A percentile compares a stretch with the other conserved stretches of the same genome.
Evolutionary conservation across 2,329 filamentous ascomycete genomes (phyloP).

Genomic region (Penicillium janthinellum): DNA sequence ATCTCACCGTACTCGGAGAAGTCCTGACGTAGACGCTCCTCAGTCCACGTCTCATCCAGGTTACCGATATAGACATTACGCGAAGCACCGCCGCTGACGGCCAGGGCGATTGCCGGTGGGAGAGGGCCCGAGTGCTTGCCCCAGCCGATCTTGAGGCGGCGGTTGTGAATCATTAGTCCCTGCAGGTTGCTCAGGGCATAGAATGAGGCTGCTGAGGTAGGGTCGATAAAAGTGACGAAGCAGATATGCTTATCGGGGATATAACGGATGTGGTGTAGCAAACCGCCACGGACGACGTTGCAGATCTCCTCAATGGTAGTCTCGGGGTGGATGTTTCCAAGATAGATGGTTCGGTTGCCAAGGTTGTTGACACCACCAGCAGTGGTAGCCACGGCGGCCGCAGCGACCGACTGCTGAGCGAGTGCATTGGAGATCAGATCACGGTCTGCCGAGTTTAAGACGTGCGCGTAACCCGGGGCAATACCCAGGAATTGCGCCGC

Average conservation of each 20-base stretch:
- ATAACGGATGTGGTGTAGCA: conserved; percentile 97
- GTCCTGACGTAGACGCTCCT: conserved; percentile 92
- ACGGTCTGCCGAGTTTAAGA: conserved; percentile 91
- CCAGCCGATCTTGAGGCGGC: conserved; percentile 97
- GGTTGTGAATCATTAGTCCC: conserved; percentile 98
- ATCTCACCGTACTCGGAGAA: conserved; percentile 98
- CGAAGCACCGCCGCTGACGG: conserved; percentile 95
- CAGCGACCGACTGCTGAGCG: conserved; percentile 95
- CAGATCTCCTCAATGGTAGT: conserved; percentile 99
- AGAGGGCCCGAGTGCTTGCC: conserved; percentile 97
- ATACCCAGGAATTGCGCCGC: conserved; percentile 97
- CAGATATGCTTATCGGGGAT: conserved; percentile 99
- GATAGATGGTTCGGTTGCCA: conserved; percentile 94
- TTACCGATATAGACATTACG: conserved; percentile 98
- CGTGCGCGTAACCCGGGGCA: conserved; percentile 92
- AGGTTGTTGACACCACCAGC: conserved; percentile 97
- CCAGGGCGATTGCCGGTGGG: conserved; percentile 91
- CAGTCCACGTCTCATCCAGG: conserved; percentile 94
- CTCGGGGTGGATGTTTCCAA: conserved; percentile 98
- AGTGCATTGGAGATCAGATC: conserved; percentile 95
- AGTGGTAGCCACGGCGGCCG: conserved; percentile 92
- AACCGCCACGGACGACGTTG: conserved; percentile 93
- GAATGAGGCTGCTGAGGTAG: conserved; percentile 95
- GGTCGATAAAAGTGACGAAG: conserved; percentile 99
- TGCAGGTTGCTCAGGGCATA: conserved; percentile 97